Evolutionary conservation across 768 basidiomycete species (phyloP).

Genomic region (Cantharellus anzutake): DNA sequence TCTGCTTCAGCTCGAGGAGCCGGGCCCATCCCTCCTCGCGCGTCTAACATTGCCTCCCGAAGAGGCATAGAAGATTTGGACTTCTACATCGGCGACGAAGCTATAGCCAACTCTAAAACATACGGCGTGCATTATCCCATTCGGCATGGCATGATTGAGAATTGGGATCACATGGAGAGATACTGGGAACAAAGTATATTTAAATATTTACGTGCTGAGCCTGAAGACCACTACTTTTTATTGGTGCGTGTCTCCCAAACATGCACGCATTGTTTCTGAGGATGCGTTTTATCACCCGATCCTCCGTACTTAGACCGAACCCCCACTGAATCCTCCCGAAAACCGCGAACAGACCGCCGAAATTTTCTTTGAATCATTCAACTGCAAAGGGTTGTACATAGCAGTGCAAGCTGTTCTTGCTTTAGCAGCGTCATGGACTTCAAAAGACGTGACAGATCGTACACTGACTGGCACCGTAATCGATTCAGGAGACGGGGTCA

Average conservation of each 20-base stretch:
- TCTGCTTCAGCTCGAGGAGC: conserved; percentile 24
- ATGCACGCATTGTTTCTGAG: not conserved
- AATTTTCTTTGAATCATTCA: conserved; percentile 99
- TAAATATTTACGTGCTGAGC: conserved; percentile 96
- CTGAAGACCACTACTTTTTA: conserved; percentile 97
- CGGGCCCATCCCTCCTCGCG: conserved; percentile 57
- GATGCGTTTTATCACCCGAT: not conserved
- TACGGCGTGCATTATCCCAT: conserved; percentile 95
- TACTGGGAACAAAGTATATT: conserved; percentile 99
- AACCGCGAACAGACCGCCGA: conserved; percentile 98
- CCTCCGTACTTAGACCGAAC: conserved; percentile 62
- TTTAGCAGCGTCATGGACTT: conserved; percentile 93
- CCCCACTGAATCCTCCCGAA: conserved; percentile 93
- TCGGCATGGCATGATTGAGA: conserved; percentile 92
- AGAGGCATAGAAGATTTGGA: conserved; percentile 97
- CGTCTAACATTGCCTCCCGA: conserved; percentile 85
- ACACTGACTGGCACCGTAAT: conserved; percentile 95
- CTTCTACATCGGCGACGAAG: conserved; percentile 99
- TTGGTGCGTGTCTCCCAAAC: conserved; percentile 38
- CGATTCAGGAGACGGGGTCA: conserved; percentile 98
- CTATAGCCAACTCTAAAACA: conserved; percentile 87
- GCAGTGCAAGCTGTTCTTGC: conserved; percentile 98
- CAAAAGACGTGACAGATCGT: conserved; percentile 71
- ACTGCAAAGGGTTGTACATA: conserved; percentile 95
- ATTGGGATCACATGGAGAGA: conserved; percentile 97